phyloP scores from a whole-genome alignment of 1,139 yeast genomes.

The Pichia sp. region DNA sequence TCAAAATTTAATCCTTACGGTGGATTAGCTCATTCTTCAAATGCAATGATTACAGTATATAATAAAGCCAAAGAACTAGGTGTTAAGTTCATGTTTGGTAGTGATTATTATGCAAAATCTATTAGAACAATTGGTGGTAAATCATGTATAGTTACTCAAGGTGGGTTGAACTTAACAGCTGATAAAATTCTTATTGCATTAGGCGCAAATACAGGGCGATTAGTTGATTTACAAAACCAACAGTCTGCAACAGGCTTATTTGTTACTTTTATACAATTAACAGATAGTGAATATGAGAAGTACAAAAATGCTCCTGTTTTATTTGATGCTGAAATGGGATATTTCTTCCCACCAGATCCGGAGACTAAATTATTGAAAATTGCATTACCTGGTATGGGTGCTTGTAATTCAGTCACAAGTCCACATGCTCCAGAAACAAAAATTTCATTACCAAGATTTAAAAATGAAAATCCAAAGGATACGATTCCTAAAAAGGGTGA shows the following conservation, averaged over 20 bases:
- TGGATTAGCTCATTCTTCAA: slow-evolving; percentile 33
- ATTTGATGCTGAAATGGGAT: neutral
- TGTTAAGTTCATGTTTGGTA: slow-evolving; percentile 31
- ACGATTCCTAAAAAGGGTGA: slow-evolving; percentile 34
- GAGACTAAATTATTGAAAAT: neutral
- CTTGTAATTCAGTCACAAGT: neutral
- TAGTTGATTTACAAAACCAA: slow-evolving; percentile 31
- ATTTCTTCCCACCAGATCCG: neutral
- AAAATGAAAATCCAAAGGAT: slow-evolving; percentile 28
- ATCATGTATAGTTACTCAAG: slow-evolving; percentile 22
- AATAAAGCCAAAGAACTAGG: slow-evolving; percentile 26
- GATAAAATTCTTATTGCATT: slow-evolving; percentile 29
- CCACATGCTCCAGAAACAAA: neutral
- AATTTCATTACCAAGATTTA: slow-evolving; percentile 30
- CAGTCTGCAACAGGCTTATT: slow-evolving; percentile 35
- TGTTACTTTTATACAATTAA: slow-evolving; percentile 33
- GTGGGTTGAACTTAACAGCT: slow-evolving; percentile 28
- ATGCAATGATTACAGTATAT: slow-evolving; percentile 28
- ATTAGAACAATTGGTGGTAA: slow-evolving; percentile 11
- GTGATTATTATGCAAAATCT: slow-evolving; percentile 22
- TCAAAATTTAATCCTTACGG: slow-evolving; percentile 31
- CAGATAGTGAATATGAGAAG: slow-evolving; percentile 25
- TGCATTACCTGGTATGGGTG: neutral
- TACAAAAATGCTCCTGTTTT: neutral
- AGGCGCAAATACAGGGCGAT: slow-evolving; percentile 32